phyloP scores from a whole-genome alignment of 2,329 filamentous ascomycete species.

The Trichoderma sp. region DNA sequence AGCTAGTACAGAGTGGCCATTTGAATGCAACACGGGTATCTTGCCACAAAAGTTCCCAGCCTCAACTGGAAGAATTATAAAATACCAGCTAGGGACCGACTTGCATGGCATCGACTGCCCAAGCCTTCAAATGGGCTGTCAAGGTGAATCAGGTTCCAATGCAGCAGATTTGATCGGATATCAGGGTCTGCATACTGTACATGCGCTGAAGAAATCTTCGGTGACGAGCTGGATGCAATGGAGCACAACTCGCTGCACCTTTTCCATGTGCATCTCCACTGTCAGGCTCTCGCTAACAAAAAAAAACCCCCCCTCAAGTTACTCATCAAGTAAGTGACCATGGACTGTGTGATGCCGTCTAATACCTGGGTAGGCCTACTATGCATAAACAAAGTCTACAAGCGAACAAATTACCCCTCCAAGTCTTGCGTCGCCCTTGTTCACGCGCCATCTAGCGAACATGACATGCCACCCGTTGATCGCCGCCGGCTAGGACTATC shows the following conservation, averaged over 20 bases:
- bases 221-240: background rate
- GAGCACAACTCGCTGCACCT: background rate
- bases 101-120: background rate
- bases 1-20: constrained; percentile 4
- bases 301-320: background rate
- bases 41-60: constrained; percentile 34
- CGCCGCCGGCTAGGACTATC: constrained; percentile 22
- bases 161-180: constrained; percentile 11
- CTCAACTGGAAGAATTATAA: background rate
- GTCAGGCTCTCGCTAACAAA: background rate
- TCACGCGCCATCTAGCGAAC: constrained; percentile 17
- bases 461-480: constrained; percentile 23
- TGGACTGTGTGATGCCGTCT: constrained; percentile 22
- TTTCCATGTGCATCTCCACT: constrained; percentile 3
- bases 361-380: background rate
- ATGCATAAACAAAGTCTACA: constrained; percentile 23
- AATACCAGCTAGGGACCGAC: background rate
- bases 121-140: background rate
- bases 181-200: background rate
- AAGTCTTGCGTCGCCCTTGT: constrained; percentile 11
- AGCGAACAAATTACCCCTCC: constrained; percentile 24
- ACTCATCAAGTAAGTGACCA: background rate
- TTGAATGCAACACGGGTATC: constrained; percentile 31
- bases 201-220: background rate
- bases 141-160: background rate